Percentiles rank a stretch among this genome's conserved stretches.
Conservation (phyloP, 139 green algal genomes). For the Micractinium conductrix region DNA sequence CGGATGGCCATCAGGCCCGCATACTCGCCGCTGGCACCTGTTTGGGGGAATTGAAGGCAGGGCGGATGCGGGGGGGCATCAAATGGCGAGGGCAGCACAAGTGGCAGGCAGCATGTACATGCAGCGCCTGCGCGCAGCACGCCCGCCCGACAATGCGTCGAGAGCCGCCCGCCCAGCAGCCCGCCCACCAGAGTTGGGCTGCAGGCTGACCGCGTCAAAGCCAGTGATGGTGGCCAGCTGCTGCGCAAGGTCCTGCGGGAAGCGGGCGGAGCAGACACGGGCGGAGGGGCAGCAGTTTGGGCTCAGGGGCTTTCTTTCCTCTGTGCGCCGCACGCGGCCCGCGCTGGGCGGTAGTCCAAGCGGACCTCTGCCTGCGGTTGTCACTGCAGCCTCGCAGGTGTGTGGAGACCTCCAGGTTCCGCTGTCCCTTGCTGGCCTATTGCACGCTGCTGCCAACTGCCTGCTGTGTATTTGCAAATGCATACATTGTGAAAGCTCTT, state of each 20-base stretch:
- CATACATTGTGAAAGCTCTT: too few species aligned
- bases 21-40: conserved; percentile 96
- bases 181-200: conserved; percentile 89
- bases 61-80: not conserved
- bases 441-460: too few species aligned
- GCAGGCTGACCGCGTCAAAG: conserved; percentile 97
- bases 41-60: not conserved
- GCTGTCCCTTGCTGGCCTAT: too few species aligned
- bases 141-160: too few species aligned
- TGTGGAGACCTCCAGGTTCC: too few species aligned
- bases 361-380: too few species aligned
- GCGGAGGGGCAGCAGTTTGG: not conserved
- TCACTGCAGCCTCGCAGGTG: too few species aligned
- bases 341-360: too few species aligned
- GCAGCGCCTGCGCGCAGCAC: not conserved
- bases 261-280: not conserved
- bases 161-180: too few species aligned
- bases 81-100: not conserved
- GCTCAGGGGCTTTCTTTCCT: too few species aligned
- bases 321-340: too few species aligned
- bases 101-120: not conserved
- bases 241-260: conserved; percentile 74
- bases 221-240: conserved; percentile 97
- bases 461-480: too few species aligned
- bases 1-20: conserved; percentile 99